Percentiles rank a stretch among this genome's conserved stretches.
phyloP scores from a whole-genome alignment of 345 rosid genomes.

The Linum usitatissimum region DNA sequence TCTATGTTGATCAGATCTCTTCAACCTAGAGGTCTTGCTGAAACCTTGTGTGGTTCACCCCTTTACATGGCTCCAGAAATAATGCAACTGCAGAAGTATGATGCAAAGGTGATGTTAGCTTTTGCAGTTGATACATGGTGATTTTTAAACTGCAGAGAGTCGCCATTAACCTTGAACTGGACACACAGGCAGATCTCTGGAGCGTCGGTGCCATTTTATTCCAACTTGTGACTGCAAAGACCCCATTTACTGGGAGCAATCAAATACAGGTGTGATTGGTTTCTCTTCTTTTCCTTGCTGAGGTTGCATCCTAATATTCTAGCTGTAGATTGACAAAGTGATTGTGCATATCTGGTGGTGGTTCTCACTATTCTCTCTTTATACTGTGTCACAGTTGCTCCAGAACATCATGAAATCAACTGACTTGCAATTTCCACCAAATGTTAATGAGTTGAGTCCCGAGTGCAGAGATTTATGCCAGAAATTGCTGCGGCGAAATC shows the following conservation, averaged over 20 bases:
- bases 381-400: constrained; percentile 55
- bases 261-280: constrained; percentile 60
- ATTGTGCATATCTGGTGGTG: background rate
- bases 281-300: background rate
- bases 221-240: constrained; percentile 88
- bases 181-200: constrained; percentile 99
- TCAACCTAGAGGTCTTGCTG: constrained; percentile 91
- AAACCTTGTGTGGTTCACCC: constrained; percentile 96
- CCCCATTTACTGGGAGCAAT: constrained; percentile 86
- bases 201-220: constrained; percentile 93
- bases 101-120: constrained; percentile 71
- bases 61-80: constrained; percentile 99
- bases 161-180: constrained; percentile 31
- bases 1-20: constrained; percentile 48
- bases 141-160: constrained; percentile 4
- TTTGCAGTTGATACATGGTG: constrained; percentile 1
- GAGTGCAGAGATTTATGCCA: constrained; percentile 82
- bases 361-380: constrained; percentile 9
- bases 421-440: constrained; percentile 65
- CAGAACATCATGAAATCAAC: constrained; percentile 79
- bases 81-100: constrained; percentile 96
- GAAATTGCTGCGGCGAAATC: constrained; percentile 77
- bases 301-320: background rate
- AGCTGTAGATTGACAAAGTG: background rate
- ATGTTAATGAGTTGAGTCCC: constrained; percentile 42